These are phyloP conservation scores for Aspergillus sclerotialis DNA, from an alignment of 2,329 filamentous ascomycete species.

Conservation along the genomic window DNA sequence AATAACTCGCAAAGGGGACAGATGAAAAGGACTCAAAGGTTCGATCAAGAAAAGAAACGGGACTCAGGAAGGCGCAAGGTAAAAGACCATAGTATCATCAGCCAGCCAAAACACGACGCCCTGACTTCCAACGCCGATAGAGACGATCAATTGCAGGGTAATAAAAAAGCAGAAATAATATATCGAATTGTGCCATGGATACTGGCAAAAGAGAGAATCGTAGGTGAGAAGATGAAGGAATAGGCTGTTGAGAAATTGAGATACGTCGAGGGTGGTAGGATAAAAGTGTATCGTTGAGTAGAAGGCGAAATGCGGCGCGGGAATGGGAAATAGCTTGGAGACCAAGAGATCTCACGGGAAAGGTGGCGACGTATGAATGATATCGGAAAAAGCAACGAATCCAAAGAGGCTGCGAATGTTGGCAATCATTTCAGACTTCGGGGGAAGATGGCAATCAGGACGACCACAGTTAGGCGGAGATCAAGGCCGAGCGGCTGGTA, in stretches of 20 bases:
- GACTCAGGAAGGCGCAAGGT: constrained; percentile 5
- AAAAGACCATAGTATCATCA: constrained; percentile 17
- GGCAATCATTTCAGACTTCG: constrained; percentile 2
- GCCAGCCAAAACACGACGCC: constrained; percentile 31
- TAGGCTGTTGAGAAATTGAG: not conserved
- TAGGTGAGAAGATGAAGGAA: constrained; percentile 3
- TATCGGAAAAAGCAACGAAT: constrained; percentile 3
- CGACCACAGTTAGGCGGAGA: constrained; percentile 3
- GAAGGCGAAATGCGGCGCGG: constrained; percentile 9
- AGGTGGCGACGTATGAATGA: constrained; percentile 1
- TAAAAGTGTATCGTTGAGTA: not conserved
- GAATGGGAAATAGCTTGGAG: constrained; percentile 7
- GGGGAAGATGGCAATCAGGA: constrained; percentile 2
- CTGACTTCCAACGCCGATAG: constrained; percentile 33
- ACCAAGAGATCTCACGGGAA: no score
- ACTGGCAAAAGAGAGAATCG: constrained; percentile 11
- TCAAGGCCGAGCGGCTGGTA: not conserved
- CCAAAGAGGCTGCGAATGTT: not conserved
- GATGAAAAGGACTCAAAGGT: constrained; percentile 17
- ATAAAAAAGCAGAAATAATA: constrained; percentile 9
- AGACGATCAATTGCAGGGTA: constrained; percentile 21
- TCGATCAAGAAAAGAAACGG: constrained; percentile 5
- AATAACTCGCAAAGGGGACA: constrained; percentile 1
- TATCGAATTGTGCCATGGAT: constrained; percentile 10
- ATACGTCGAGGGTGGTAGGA: not conserved